Base-by-base conservation (phyloP, 495 filamentous ascomycete genomes). In the Amphirosellinia nigrospora region DNA sequence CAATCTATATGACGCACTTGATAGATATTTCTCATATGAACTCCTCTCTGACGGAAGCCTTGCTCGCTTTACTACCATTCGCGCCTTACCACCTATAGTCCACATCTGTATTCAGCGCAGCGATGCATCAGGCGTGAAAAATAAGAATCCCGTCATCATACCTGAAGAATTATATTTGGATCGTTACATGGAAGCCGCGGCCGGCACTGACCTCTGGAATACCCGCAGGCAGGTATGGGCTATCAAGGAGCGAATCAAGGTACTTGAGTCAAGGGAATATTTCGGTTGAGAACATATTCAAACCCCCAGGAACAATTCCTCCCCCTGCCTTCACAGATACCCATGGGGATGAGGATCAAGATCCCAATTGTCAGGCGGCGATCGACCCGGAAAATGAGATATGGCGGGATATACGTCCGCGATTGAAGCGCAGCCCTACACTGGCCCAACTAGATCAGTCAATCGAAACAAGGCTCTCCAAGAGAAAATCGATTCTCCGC, bases 61-160 rank as follows among this genome's bases (percentile, higher is more conserved):
- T 6, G 87, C 89, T 65, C 89, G 92, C 64, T 97, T 88, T 77
- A 88, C 90, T 41, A 90, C 92, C 2, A 94, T 98, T 68, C 88
- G 86, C 71, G 82, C 84, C 7, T 82, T 95, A 9, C 94, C 96
- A 3, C 95, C 94, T 0, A 86, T 98, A 55, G 82, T 98, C 19
- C 94, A 97, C 76, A 89, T 99, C 53, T 92, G 93, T 72, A 92
- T 98, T 23, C 92, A 95, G 73, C 88, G 96, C 26, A 89, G 94
- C 87, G 60, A 89, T 59, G 72, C 74, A 64, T 19, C 92, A 63
- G 81, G 84, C 0, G 90, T 86, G 75, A 98, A 97, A 71, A 93
- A 93, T 11, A 89, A 90, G 34, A 89, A 94, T 60, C 91, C 92
- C 46, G 83, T 98, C 23, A 82, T 86, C 15, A 86, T 99, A 28